These are phyloP conservation scores for Metarhizium anisopliae DNA, from an alignment of 2,329 filamentous ascomycete genomes.

Conservation along the genomic window DNA sequence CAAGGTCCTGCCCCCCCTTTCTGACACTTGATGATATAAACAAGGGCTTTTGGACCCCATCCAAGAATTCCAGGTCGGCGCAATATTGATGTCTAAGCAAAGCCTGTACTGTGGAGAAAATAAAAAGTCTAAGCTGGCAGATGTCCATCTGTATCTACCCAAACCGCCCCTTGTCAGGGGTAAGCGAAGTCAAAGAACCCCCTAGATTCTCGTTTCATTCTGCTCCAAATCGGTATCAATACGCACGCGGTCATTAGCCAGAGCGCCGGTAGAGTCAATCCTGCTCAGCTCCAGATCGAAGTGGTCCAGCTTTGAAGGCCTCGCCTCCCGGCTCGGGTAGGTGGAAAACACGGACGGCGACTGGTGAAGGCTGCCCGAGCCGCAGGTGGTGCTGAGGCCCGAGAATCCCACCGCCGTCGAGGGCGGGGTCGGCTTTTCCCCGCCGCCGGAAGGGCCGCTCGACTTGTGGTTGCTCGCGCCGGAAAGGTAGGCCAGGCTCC, in stretches of 20 bases:
- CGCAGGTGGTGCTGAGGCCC: constrained; percentile 4
- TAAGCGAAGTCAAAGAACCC: constrained; percentile 6
- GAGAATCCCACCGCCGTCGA: constrained; percentile 1
- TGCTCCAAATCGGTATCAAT: constrained; percentile 20
- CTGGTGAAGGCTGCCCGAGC: constrained; percentile 10
- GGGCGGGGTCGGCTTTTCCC: constrained; percentile 10
- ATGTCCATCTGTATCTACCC: no score
- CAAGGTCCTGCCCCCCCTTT: background rate
- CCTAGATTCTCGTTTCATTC: constrained; percentile 22
- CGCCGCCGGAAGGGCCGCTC: background rate
- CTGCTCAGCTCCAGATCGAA: constrained; percentile 24
- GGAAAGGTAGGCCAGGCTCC: constrained; percentile 11
- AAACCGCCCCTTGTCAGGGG: no score
- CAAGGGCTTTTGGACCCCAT: background rate
- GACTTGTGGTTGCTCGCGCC: background rate
- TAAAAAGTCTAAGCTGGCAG: no score
- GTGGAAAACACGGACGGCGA: constrained; percentile 18
- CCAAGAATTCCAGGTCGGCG: background rate
- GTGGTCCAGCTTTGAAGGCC: constrained; percentile 11
- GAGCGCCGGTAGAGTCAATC: constrained; percentile 15
- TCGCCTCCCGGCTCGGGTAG: background rate
- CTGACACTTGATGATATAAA: background rate
- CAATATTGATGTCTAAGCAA: background rate
- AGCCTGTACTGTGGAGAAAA: background rate
- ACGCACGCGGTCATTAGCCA: constrained; percentile 3